phyloP scores from a whole-genome alignment of 2,329 filamentous ascomycete genomes.

The Phaeoacremonium minimum region DNA sequence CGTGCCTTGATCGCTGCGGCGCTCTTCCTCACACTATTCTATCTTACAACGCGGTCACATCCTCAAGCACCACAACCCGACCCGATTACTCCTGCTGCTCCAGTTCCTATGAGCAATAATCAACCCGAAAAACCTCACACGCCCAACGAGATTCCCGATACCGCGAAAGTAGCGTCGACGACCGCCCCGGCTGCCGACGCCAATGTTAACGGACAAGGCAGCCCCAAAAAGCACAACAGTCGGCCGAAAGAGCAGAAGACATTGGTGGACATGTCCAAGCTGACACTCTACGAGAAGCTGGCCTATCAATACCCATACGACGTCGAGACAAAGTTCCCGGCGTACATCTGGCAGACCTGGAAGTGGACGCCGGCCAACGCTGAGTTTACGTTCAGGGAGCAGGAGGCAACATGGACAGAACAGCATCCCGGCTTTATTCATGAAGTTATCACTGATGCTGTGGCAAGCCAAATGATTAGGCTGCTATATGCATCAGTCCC shows the following conservation, averaged over 20 bases:
- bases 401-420: slow-evolving; percentile 86
- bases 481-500: slow-evolving; percentile 83
- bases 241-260: slow-evolving; percentile 46
- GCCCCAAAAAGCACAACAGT: slow-evolving; percentile 8
- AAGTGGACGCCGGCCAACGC: slow-evolving; percentile 76
- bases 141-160: slow-evolving; percentile 12
- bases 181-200: slow-evolving; percentile 8
- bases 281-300: slow-evolving; percentile 75
- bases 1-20: slow-evolving; percentile 70
- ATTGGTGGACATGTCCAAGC: slow-evolving; percentile 65
- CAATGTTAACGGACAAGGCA: slow-evolving; percentile 10
- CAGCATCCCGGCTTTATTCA: slow-evolving; percentile 89
- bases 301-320: slow-evolving; percentile 94
- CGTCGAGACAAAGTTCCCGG: slow-evolving; percentile 81
- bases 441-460: slow-evolving; percentile 91
- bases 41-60: slow-evolving; percentile 63
- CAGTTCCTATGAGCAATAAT: too few relatives aligned
- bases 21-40: slow-evolving; percentile 64
- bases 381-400: slow-evolving; percentile 74
- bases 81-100: slow-evolving; percentile 25
- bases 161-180: slow-evolving; percentile 14
- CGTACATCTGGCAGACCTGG: slow-evolving; percentile 99
- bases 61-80: slow-evolving; percentile 19
- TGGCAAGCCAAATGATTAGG: slow-evolving; percentile 74
- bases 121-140: slow-evolving; percentile 20